Evolutionary conservation across 139 green algal species (phyloP).

Genomic region (Chlamydomonas asymmetrica): DNA sequence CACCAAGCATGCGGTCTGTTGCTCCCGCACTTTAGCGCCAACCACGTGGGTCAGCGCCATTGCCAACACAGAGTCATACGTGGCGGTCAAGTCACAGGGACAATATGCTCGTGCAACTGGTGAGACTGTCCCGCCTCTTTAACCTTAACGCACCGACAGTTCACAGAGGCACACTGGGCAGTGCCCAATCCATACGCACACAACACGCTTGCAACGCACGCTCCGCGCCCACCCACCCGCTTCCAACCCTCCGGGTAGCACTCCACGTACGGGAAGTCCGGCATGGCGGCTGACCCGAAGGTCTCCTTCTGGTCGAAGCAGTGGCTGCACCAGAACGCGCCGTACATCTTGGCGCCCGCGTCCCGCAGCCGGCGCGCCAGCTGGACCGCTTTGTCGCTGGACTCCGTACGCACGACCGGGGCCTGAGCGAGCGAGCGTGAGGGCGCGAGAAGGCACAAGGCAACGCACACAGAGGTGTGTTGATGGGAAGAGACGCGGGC

Average conservation of each 20-base stretch:
- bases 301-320: slow-evolving; percentile 94
- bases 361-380: slow-evolving; percentile 57
- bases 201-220: background rate
- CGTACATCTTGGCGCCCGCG: slow-evolving; percentile 93
- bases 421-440: slow-evolving; percentile 12
- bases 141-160: too few relatives aligned
- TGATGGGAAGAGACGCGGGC: too few relatives aligned
- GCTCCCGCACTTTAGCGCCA: too few relatives aligned
- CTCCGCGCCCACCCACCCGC: slow-evolving; percentile 42
- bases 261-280: slow-evolving; percentile 94
- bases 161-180: too few relatives aligned
- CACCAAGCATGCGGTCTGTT: too few relatives aligned
- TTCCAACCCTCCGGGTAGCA: slow-evolving; percentile 94
- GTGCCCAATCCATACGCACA: background rate
- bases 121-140: too few relatives aligned
- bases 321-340: slow-evolving; percentile 98
- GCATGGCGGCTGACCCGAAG: slow-evolving; percentile 84
- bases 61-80: too few relatives aligned
- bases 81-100: too few relatives aligned
- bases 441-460: background rate
- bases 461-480: too few relatives aligned
- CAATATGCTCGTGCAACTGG: too few relatives aligned
- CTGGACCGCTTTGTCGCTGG: slow-evolving; percentile 24
- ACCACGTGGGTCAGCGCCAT: too few relatives aligned
- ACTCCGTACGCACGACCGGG: slow-evolving; percentile 28